Base-by-base conservation (phyloP, 805 yeast genomes). In the Wickerhamomyces ciferrii region DNA sequence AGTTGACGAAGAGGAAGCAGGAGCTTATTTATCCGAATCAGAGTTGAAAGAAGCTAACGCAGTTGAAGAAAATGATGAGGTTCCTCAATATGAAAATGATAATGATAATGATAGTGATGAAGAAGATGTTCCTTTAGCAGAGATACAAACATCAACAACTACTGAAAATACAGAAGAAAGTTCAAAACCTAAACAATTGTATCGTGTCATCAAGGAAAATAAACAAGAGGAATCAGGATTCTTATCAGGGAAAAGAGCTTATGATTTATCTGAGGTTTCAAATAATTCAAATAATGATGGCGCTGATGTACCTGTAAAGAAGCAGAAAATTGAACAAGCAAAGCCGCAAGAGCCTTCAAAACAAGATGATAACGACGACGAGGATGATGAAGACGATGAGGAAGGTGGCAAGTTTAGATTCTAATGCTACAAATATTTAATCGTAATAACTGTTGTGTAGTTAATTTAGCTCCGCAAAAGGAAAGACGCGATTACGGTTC, bases 261-360 rank as follows among this genome's bases (percentile, higher is more conserved):
- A 59, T 32, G 56, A 55, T 20, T 44, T 59, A 31, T 54, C 60
- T 54, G 31, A 54, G 56, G 8, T 68, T 69, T 25, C 67, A 47
- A 38, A 54, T 57, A 7, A 66, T 68, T 27, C 67, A 48, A 35
- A 43, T 56, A 37, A 58, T 47, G 5, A 68, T 67, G n/a, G n/a
- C n/a, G 49, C 63, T 43, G 43, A 62, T 67, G 40, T 63, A 61
- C 38, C 53, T 52, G 48, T 46, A 41, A 43, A 29, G 36, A 36
- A n/a, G 2, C 41, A 35, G 21, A 27, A 29, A 13, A 24, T 23
- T 15, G 31, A 36, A 8, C 42, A 39, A 24, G 44, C 34, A 7
- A 38, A 41, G 10, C 17, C 19, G 4, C 23, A 45, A 37, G 38
- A 9, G 2, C 10, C 19, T 23, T 32, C 41, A 14, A 23, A 14